A percentile compares a stretch with the other conserved stretches of the same genome.
These are phyloP conservation scores for Microbotryum violaceum DNA, from an alignment of 1,284 basidiomycete species.

Conservation along the genomic window DNA sequence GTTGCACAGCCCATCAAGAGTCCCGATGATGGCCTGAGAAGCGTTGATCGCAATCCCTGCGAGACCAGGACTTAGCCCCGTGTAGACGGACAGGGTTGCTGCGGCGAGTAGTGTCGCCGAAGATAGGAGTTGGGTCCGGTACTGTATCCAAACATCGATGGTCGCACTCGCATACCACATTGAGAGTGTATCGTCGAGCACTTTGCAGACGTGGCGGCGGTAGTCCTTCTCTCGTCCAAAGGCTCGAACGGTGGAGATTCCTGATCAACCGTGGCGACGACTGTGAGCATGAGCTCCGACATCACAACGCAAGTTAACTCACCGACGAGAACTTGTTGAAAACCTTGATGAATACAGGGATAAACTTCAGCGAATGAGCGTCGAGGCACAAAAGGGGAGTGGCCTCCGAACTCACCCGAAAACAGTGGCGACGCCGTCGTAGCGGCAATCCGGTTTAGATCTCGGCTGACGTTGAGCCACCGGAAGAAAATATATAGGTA, in stretches of 20 bases:
- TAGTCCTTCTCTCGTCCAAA: constrained; percentile 35
- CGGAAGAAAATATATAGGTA: constrained; percentile 33
- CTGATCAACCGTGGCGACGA: constrained; percentile 33
- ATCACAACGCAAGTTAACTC: not conserved
- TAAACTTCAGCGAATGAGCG: too few species aligned
- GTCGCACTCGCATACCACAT: constrained; percentile 38
- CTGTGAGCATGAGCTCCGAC: not conserved
- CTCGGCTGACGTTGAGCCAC: constrained; percentile 33
- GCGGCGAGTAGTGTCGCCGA: constrained; percentile 21
- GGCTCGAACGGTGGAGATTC: constrained; percentile 37
- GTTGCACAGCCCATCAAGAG: constrained; percentile 21
- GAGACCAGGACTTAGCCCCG: constrained; percentile 59
- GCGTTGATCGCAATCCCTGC: constrained; percentile 77
- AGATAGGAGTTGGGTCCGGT: constrained; percentile 22
- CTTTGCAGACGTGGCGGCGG: constrained; percentile 16
- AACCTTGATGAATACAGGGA: constrained; percentile 2
- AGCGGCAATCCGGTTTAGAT: constrained; percentile 39
- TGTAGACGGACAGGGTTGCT: constrained; percentile 59
- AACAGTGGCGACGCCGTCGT: constrained; percentile 39
- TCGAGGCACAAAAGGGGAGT: too few species aligned
- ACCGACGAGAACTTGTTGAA: constrained; percentile 5
- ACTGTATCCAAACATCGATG: constrained; percentile 36
- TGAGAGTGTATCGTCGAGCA: constrained; percentile 22
- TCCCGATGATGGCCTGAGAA: constrained; percentile 41
- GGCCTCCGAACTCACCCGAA: constrained; percentile 2